Evolutionary conservation across 2,329 filamentous ascomycete genomes (phyloP), one percentile per base, ranked within the genome.

Genomic region (Nothophaeocryptopus gaeumannii): DNA sequence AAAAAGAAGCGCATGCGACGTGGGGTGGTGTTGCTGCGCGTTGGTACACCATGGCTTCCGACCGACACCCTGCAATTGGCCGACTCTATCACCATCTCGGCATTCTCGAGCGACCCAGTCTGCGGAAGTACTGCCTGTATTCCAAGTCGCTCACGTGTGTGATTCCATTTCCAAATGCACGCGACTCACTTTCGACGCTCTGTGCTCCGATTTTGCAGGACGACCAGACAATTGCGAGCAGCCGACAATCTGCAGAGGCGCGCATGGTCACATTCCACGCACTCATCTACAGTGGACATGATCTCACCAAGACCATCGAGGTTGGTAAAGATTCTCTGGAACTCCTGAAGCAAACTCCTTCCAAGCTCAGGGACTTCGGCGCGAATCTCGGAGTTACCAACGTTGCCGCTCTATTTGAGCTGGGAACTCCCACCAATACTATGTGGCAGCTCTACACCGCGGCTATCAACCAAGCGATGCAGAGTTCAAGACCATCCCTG

Each of bases 21-120:
- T 97, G 92, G 92, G 88, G 86, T 0, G 78, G 79, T 0, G 88
- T 96, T 0, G 86, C 87, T 0, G 75, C 85, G 0, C 83, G 85
- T 36, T 97, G 92, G 93, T 96, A 95, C 58, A 84, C 80, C 2
- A 86, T 86, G 58, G 88, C 89, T 0, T 87, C 88, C 0, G 86
- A 95, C 58, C 84, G 84, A 26, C 82, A 82, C 0, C 89, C 91
- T 0, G 79, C 79, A 0, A 83, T 86, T 0, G 92, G 92, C 0
- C 77, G 91, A 0, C 75, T 97, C 0, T 93, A 96, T 51, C 90
- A 97, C 58, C 90, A 96, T 62, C 73, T 96, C 0, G 92, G 90
- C 0, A 91, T 92, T 20, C 67, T 92, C 0, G 85, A 88, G 0
- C 72, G 86, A 0, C 85, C 86, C 0, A 84, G 88, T 0, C 68